Conservation (phyloP, 805 yeast genomes). For the Starmerella khaoyaiensis region DNA sequence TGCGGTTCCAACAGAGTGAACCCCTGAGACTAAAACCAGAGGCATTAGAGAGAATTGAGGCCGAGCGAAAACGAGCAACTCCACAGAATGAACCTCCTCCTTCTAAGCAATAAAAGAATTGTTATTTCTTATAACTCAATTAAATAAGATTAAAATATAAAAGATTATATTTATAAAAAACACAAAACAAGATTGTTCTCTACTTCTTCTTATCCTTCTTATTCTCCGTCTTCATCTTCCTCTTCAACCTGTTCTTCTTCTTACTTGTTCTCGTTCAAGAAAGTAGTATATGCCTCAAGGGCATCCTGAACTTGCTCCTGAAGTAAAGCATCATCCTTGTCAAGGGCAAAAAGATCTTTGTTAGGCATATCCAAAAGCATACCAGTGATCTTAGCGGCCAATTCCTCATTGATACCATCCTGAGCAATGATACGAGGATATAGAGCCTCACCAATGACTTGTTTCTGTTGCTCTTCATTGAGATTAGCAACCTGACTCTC, state of each 20-base stretch:
- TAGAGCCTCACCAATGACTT: slow-evolving; percentile 93
- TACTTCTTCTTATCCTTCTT: no score
- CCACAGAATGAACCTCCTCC: background rate
- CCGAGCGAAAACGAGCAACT: background rate
- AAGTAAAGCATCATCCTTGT: slow-evolving; percentile 82
- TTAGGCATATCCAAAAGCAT: slow-evolving; percentile 94
- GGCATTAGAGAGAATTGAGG: slow-evolving; percentile 5
- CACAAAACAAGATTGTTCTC: no score
- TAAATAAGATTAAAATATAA: no score
- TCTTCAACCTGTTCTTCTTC: no score
- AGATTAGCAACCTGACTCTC: slow-evolving; percentile 51
- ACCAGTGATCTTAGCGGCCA: slow-evolving; percentile 98
- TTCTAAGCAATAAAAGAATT: no score
- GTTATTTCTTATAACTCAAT: no score
- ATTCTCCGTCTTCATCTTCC: no score
- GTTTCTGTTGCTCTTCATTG: slow-evolving; percentile 84
- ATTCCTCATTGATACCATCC: slow-evolving; percentile 82
- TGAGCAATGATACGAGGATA: slow-evolving; percentile 83
- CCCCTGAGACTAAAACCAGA: slow-evolving; percentile 25
- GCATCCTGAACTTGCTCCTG: slow-evolving; percentile 90
- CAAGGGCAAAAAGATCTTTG: slow-evolving; percentile 73
- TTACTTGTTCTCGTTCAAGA: slow-evolving; percentile 39
- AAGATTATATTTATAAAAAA: no score
- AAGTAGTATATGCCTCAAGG: slow-evolving; percentile 81
- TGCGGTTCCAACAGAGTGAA: slow-evolving; percentile 22